Conservation (phyloP, 345 rosid genomes). For the Stellera chamaejasme region DNA sequence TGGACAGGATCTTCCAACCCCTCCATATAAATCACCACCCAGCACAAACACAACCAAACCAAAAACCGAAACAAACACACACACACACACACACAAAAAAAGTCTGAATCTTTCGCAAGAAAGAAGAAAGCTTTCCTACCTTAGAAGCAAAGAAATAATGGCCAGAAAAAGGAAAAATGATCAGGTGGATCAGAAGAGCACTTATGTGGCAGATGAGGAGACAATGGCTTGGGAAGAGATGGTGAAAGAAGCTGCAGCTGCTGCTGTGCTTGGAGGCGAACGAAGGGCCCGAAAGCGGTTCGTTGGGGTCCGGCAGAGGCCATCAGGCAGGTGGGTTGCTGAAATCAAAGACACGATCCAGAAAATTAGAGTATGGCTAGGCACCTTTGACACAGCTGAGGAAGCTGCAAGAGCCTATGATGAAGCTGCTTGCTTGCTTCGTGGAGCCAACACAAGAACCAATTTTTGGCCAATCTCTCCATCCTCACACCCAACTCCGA, state of each 20-base stretch:
- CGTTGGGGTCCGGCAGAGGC: slow-evolving; percentile 47
- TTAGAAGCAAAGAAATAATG: slow-evolving; percentile 17
- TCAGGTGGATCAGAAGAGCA: slow-evolving; percentile 17
- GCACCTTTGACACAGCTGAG: slow-evolving; percentile 47
- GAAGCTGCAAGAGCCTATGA: slow-evolving; percentile 60
- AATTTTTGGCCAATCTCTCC: slow-evolving; percentile 49
- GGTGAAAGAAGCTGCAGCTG: slow-evolving; percentile 36
- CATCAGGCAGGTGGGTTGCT: slow-evolving; percentile 55
- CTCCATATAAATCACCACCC: slow-evolving; percentile 19
- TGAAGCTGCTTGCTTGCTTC: slow-evolving; percentile 51
- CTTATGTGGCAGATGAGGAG: slow-evolving; percentile 10
- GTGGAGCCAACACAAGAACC: slow-evolving; percentile 42
- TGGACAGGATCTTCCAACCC: slow-evolving; percentile 24
- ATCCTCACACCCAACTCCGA: slow-evolving; percentile 26
- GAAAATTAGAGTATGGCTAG: slow-evolving; percentile 49
- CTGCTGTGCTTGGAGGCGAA: slow-evolving; percentile 26
- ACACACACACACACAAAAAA: no score
- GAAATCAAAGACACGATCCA: slow-evolving; percentile 55
- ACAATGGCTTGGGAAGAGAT: slow-evolving; percentile 40
- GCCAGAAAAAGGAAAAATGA: slow-evolving; percentile 38
- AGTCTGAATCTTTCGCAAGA: not conserved
- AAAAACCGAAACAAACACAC: no score
- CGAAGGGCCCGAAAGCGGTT: slow-evolving; percentile 39
- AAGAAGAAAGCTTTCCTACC: not conserved
- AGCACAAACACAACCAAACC: slow-evolving; percentile 4